Evolutionary conservation across 306 rosid genomes (phyloP).

Genomic region (Cicer arietinum): DNA sequence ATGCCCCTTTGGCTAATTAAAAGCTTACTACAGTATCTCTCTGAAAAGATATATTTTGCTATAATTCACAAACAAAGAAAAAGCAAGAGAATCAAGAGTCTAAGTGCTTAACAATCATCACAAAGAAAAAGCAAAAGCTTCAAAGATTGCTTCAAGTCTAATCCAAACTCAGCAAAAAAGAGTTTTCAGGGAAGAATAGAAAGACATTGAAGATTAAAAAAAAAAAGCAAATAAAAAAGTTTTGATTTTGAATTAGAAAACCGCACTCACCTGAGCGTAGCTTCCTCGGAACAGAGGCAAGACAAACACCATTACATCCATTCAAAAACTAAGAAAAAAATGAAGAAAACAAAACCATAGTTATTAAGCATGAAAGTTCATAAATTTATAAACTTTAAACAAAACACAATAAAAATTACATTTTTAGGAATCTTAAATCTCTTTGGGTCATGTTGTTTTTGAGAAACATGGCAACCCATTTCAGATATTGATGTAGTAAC

Average conservation of each 20-base stretch:
- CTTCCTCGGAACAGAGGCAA: constrained; percentile 77
- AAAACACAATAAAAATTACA: constrained; percentile 33
- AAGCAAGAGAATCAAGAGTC: constrained; percentile 44
- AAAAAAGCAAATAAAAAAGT: neutral
- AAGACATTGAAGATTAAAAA: neutral
- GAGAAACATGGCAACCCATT: constrained; percentile 60
- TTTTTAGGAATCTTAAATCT: constrained; percentile 58
- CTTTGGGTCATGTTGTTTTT: constrained; percentile 26
- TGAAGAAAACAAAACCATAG: neutral
- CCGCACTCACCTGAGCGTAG: constrained; percentile 71
- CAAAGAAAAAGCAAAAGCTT: constrained; percentile 49
- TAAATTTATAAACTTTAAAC: neutral
- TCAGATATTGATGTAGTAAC: constrained; percentile 50
- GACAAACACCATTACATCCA: constrained; percentile 66
- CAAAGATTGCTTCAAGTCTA: constrained; percentile 53
- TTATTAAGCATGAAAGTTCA: neutral
- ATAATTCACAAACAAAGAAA: constrained; percentile 23
- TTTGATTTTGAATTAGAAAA: constrained; percentile 30
- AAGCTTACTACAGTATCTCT: constrained; percentile 45
- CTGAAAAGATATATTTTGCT: constrained; percentile 42
- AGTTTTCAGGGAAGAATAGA: neutral
- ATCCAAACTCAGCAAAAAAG: constrained; percentile 44
- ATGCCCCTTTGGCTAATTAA: constrained; percentile 38
- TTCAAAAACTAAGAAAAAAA: constrained; percentile 45
- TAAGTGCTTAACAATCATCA: constrained; percentile 31